Conservation (phyloP, 148 eudicot genomes). For the Rhododendron molle region DNA sequence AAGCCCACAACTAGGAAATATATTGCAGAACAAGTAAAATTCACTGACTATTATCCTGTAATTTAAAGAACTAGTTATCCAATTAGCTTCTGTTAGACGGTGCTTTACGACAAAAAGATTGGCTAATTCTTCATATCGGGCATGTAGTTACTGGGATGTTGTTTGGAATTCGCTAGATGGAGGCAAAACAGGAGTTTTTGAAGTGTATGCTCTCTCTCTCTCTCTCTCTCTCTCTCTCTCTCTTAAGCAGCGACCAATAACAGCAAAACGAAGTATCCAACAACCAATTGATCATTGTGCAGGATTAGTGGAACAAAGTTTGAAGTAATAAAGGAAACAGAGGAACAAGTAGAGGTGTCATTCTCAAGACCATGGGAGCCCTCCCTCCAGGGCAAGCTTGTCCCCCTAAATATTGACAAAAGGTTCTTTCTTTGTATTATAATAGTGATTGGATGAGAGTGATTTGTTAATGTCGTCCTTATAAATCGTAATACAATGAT, state of each 20-base stretch:
- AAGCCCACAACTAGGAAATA: neutral
- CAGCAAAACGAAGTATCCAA: neutral
- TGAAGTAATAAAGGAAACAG: conserved; percentile 48
- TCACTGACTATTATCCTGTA: neutral
- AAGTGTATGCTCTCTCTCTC: conserved; percentile 38
- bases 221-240: neutral
- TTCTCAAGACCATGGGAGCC: conserved; percentile 80
- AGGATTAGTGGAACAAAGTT: conserved; percentile 69
- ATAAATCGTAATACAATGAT: neutral
- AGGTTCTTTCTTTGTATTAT: conserved; percentile 33
- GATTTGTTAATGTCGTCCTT: neutral
- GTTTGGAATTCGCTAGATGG: conserved; percentile 61
- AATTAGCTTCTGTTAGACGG: neutral
- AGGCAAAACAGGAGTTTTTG: conserved; percentile 62
- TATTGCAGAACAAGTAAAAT: neutral
- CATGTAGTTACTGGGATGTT: conserved; percentile 67
- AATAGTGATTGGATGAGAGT: neutral
- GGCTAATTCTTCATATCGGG: neutral
- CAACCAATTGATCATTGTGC: conserved; percentile 14
- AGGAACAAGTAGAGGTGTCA: conserved; percentile 77
- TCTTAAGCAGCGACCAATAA: neutral
- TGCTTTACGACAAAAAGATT: neutral
- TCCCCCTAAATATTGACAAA: conserved; percentile 80
- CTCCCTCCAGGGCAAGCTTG: conserved; percentile 48
- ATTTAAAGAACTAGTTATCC: neutral